Base-by-base conservation (phyloP, 2,329 filamentous ascomycete species). In the Cyclaneusma minus region DNA sequence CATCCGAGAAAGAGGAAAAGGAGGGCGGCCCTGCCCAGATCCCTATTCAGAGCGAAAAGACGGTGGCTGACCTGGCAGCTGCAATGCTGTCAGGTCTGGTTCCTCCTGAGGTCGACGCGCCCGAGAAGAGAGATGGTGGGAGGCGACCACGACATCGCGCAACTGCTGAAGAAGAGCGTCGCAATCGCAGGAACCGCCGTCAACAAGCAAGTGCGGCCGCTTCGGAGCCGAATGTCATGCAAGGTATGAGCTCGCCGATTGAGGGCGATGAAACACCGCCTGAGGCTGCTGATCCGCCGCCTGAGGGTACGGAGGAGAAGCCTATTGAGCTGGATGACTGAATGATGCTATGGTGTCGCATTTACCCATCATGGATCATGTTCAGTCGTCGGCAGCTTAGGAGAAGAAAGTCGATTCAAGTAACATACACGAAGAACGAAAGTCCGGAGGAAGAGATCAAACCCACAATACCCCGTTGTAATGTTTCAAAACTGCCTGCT, bases 61-160 rank as follows among this genome's bases (percentile, higher is more conserved):
- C 92, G 36, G 72, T 95, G 15, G 85, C 83, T 3, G 78, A 85
- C 39, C 70, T 84, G 27, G 85, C 87, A 3, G 83, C 83, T 2
- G 69, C 75, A 36, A 58, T 94, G 48, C 59, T 95, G 16, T 80
- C 92, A 45, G 83, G 83, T 23, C 75, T 94, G 51, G 53, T 48
- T 10, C 43, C 42, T 3, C 61, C 74, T 25, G 68, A 66, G 13
- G 63, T 60, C 11, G 64, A 62, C 6, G 58, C 52, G 35, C 35
- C 49, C 12, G 56, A 68, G 47, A 56, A 63, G 52, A 52, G 70
- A 31, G 64, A 74, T 40, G 68, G 57, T 32, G 59, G 82, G 30
- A 58, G 83, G 29, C 64, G 71, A 30, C 54, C 73, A 34, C 22
- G 49, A 26, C 17, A 47, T 52, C 57, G 35, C 49, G 63, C 85